These are phyloP conservation scores for Penicillium cataractarum DNA, from an alignment of 495 filamentous ascomycete genomes.

Conservation along the genomic window DNA sequence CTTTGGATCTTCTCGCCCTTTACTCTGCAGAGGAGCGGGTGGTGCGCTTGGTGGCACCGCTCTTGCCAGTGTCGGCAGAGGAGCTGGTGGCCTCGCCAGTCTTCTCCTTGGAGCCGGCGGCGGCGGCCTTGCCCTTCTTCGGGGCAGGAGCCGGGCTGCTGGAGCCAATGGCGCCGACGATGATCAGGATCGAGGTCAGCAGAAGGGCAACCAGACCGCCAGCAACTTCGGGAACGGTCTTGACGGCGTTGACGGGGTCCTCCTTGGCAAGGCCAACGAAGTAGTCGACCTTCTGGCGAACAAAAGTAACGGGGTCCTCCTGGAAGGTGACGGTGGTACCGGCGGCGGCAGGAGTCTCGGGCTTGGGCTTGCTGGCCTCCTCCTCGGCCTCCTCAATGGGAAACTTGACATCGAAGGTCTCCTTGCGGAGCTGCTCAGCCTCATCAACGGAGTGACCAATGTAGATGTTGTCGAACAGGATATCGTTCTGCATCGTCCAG, in stretches of 20 bases:
- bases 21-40: conserved; percentile 62
- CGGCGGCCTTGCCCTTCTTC: conserved; percentile 73
- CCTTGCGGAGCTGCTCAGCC: conserved; percentile 83
- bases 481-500: conserved; percentile 99
- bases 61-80: conserved; percentile 67
- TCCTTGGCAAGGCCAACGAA: conserved; percentile 84
- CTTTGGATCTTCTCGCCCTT: conserved; percentile 19
- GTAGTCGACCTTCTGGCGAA: conserved; percentile 88
- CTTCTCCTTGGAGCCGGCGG: conserved; percentile 78
- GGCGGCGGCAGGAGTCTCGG: conserved; percentile 60
- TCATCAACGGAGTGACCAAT: conserved; percentile 97
- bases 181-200: conserved; percentile 67
- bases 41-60: conserved; percentile 65
- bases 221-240: conserved; percentile 89
- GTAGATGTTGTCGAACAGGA: conserved; percentile 99
- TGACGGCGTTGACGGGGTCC: conserved; percentile 87
- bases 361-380: conserved; percentile 80
- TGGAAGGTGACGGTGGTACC: conserved; percentile 85
- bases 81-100: conserved; percentile 66
- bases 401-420: conserved; percentile 94
- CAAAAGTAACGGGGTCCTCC: conserved; percentile 87
- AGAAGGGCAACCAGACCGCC: conserved; percentile 72
- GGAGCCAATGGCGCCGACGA: conserved; percentile 60
- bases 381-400: conserved; percentile 82
- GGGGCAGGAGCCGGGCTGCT: conserved; percentile 59